Conservation (phyloP, 106 monocot genomes). For the Alisma plantagoaquatica region DNA sequence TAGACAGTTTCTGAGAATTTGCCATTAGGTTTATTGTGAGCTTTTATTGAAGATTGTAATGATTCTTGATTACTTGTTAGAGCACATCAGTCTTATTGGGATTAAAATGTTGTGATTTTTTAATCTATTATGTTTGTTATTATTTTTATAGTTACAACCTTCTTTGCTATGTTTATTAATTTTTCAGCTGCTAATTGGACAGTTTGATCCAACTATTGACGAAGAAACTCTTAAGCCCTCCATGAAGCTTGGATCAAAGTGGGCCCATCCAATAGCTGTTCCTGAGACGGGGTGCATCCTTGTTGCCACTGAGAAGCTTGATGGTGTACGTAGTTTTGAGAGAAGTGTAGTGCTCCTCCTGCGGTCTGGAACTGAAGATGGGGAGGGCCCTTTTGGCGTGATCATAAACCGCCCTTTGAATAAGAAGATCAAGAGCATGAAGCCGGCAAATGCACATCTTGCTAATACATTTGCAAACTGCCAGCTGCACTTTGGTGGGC, state of each 20-base stretch:
- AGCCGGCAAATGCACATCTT: background rate
- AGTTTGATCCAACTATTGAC: too few species aligned
- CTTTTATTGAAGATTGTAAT: too few species aligned
- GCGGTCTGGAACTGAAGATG: background rate
- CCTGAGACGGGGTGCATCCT: slow-evolving; percentile 4
- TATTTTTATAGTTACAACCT: too few species aligned
- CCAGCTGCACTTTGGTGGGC: background rate
- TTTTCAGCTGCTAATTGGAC: too few species aligned
- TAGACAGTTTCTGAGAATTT: too few species aligned
- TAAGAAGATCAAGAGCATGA: background rate
- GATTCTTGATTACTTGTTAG: too few species aligned
- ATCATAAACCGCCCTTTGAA: slow-evolving; percentile 2
- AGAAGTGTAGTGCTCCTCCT: slow-evolving; percentile 5
- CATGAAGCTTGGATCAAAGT: background rate
- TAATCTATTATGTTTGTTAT: too few species aligned
- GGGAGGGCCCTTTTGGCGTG: slow-evolving; percentile 2
- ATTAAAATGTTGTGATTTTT: too few species aligned
- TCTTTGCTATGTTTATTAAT: too few species aligned
- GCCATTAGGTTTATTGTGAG: too few species aligned
- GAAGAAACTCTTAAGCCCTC: too few species aligned
- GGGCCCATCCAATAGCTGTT: slow-evolving; percentile 1
- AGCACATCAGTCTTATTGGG: too few species aligned
- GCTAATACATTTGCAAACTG: slow-evolving; percentile 1
- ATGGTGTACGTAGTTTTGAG: slow-evolving; percentile 2
- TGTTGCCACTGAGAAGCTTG: slow-evolving; percentile 2